Percentiles rank a stretch among this genome's conserved stretches.
These are phyloP conservation scores for Brassica carinata DNA, from an alignment of 345 rosid genomes.

Conservation along the genomic window DNA sequence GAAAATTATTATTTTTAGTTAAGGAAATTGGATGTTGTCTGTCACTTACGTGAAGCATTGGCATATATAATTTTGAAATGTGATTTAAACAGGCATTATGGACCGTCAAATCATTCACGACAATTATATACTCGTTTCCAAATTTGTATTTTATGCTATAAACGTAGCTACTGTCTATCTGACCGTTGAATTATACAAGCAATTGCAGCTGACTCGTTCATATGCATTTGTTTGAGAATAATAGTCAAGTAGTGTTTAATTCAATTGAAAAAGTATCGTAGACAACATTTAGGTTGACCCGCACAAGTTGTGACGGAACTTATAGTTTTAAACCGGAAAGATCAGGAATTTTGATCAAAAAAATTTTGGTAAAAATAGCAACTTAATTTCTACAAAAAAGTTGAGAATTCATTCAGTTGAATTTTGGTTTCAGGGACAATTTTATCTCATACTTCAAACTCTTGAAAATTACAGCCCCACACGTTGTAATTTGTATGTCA, in stretches of 20 bases:
- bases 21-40: slow-evolving; percentile 5
- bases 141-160: background rate
- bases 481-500: background rate
- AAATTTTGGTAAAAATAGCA: background rate
- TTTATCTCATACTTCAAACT: background rate
- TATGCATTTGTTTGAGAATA: background rate
- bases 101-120: background rate
- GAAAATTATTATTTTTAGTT: background rate
- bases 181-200: slow-evolving; percentile 6
- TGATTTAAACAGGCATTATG: background rate
- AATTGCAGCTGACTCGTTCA: background rate
- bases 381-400: background rate
- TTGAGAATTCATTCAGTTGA: background rate
- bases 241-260: background rate
- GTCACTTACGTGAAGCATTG: slow-evolving; percentile 2
- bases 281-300: background rate
- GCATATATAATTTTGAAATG: background rate
- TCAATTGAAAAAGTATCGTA: background rate
- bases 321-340: background rate
- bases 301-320: background rate
- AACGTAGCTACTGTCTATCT: slow-evolving; percentile 5
- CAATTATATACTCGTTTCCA: slow-evolving; percentile 5
- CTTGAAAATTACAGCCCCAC: background rate
- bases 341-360: background rate
- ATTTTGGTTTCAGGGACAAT: background rate